A percentile compares a stretch with the other conserved stretches of the same genome.
phyloP scores from a whole-genome alignment of 2,329 filamentous ascomycete species.

The Scedosporium boydii region DNA sequence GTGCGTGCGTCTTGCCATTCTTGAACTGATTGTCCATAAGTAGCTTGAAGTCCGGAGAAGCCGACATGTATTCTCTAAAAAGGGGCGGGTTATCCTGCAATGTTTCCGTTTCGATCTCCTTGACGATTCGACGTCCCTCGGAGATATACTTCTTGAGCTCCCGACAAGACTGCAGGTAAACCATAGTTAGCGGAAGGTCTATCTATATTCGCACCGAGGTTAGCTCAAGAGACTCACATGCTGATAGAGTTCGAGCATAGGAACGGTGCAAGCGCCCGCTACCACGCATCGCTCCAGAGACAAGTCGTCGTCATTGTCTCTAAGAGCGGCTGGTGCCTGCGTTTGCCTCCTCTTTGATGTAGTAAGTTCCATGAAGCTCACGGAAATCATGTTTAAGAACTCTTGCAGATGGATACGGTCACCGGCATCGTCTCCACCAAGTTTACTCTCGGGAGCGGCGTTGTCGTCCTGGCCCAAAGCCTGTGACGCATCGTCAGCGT shows the following conservation, averaged over 20 bases:
- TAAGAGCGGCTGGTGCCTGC: slow-evolving; percentile 46
- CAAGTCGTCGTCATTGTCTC: slow-evolving; percentile 40
- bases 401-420: slow-evolving; percentile 76
- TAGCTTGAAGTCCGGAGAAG: slow-evolving; percentile 69
- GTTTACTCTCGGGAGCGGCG: slow-evolving; percentile 29
- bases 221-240: slow-evolving; percentile 7
- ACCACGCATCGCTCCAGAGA: slow-evolving; percentile 72
- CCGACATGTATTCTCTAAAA: slow-evolving; percentile 84
- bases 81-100: slow-evolving; percentile 83
- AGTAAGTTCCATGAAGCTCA: slow-evolving; percentile 97
- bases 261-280: slow-evolving; percentile 81
- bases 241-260: slow-evolving; percentile 89
- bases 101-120: slow-evolving; percentile 82
- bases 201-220: not conserved
- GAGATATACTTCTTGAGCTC: slow-evolving; percentile 96
- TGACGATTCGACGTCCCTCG: slow-evolving; percentile 80
- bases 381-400: slow-evolving; percentile 90
- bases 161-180: slow-evolving; percentile 63
- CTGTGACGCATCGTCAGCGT: slow-evolving; percentile 33
- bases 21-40: slow-evolving; percentile 97
- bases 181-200: slow-evolving; percentile 1
- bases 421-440: slow-evolving; percentile 37
- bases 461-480: slow-evolving; percentile 35
- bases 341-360: slow-evolving; percentile 90
- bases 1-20: slow-evolving; percentile 88